Conservation (phyloP, 345 rosid species). For the Aquilaria sinensis region DNA sequence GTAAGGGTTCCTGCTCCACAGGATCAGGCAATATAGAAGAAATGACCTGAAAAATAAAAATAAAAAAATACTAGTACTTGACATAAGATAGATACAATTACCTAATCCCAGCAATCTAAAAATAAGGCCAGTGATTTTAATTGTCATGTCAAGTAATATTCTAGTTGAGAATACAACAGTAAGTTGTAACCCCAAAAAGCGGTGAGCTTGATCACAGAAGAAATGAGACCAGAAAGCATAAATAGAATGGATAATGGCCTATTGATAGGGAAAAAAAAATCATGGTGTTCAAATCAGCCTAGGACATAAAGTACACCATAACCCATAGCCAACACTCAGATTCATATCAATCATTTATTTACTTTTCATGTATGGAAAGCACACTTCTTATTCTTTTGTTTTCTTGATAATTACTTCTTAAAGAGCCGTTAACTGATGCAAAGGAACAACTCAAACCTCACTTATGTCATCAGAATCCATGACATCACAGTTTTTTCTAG, state of each 20-base stretch:
- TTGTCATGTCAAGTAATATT: too few relatives aligned
- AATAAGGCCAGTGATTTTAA: too few relatives aligned
- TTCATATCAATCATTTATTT: too few relatives aligned
- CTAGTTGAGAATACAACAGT: too few relatives aligned
- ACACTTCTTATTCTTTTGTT: not conserved
- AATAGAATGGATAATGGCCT: not conserved
- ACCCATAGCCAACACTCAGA: not conserved
- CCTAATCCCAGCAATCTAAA: too few relatives aligned
- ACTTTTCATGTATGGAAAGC: too few relatives aligned
- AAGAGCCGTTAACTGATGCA: not conserved
- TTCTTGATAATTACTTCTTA: not conserved
- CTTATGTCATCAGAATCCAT: conserved; percentile 65
- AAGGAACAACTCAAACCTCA: conserved; percentile 30
- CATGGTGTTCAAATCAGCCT: too few relatives aligned
- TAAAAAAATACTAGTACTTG: not conserved
- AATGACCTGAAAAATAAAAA: conserved; percentile 39
- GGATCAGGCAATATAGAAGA: conserved; percentile 57
- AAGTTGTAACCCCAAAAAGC: not conserved
- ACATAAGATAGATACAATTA: not conserved
- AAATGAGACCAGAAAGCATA: not conserved
- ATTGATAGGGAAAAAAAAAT: not conserved
- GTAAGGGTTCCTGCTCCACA: conserved; percentile 56
- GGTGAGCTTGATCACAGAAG: not conserved
- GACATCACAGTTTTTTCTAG: conserved; percentile 50
- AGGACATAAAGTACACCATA: not conserved